A percentile compares a stretch with the other conserved stretches of the same genome.
phyloP scores from a whole-genome alignment of 805 yeast species.

The Candida sanyiensis region DNA sequence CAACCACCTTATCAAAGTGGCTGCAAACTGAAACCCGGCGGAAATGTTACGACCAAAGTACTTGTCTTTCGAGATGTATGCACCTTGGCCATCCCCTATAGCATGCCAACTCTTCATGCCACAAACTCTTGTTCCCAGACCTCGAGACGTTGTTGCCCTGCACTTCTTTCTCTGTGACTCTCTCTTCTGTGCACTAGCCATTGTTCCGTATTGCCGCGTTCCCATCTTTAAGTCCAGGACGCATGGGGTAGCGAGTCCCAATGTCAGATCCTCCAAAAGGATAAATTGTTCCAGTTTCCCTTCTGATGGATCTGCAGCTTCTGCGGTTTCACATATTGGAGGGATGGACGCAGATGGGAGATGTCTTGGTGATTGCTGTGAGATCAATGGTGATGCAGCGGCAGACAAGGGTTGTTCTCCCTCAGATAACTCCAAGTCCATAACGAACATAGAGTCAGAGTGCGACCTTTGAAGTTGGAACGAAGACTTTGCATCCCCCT shows the following conservation, averaged over 20 bases:
- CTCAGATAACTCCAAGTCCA: constrained; percentile 29
- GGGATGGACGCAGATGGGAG: constrained; percentile 17
- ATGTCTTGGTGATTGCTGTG: constrained; percentile 3
- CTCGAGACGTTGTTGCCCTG: constrained; percentile 67
- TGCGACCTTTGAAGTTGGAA: constrained; percentile 14
- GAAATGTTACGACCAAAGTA: constrained; percentile 81
- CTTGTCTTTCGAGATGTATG: constrained; percentile 73
- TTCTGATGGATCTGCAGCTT: background rate
- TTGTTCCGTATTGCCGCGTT: constrained; percentile 96
- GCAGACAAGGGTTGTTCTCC: constrained; percentile 12
- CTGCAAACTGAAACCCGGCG: constrained; percentile 72
- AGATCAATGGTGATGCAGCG: constrained; percentile 18
- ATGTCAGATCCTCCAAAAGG: constrained; percentile 83
- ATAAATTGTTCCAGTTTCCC: constrained; percentile 71
- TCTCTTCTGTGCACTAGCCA: constrained; percentile 68
- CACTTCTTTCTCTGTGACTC: constrained; percentile 81
- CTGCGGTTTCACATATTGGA: background rate
- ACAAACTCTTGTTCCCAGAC: constrained; percentile 87
- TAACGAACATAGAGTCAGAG: constrained; percentile 35
- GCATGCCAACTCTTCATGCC: constrained; percentile 86
- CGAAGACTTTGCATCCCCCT: background rate
- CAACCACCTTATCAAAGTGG: constrained; percentile 66
- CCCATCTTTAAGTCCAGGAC: constrained; percentile 97
- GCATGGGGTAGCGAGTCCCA: constrained; percentile 78
- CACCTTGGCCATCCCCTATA: constrained; percentile 20